phyloP scores from a whole-genome alignment of 257 asterid species.

The Paraleonurus japonicus region DNA sequence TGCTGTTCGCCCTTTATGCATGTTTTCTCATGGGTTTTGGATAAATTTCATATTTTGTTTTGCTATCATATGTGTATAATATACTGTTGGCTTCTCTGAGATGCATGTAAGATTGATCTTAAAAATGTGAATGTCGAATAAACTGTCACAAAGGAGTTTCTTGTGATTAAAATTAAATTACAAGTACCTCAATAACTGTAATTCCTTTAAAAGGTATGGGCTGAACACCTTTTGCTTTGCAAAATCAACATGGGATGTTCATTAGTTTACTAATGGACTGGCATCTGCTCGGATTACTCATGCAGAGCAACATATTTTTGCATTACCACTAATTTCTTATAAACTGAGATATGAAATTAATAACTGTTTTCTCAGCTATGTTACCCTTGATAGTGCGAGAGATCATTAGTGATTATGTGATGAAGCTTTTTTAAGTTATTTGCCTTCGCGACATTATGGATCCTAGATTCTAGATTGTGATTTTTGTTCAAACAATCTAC shows the following conservation, averaged over 20 bases:
- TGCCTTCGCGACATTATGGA: neutral
- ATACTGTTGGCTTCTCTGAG: neutral
- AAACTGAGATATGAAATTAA: neutral
- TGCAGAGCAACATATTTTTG: neutral
- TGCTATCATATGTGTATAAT: neutral
- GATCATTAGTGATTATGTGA: neutral
- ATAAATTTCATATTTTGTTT: constrained; percentile 1
- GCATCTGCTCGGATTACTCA: neutral
- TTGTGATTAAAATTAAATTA: neutral
- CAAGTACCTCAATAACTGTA: neutral
- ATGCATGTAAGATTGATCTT: neutral
- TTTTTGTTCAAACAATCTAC: neutral
- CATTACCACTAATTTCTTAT: neutral
- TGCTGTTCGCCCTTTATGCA: constrained; percentile 4
- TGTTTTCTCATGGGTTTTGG: constrained; percentile 6
- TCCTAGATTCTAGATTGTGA: neutral
- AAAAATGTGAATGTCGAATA: constrained; percentile 7
- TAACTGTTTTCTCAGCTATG: neutral
- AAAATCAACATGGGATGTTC: constrained; percentile 7
- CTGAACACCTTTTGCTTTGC: neutral
- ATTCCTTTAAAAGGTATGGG: neutral
- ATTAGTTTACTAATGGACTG: neutral
- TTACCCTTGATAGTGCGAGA: constrained; percentile 3
- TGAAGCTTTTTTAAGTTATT: neutral
- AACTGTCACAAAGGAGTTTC: neutral